A percentile compares a stretch with the other conserved stretches of the same genome.
These are phyloP conservation scores for Neospermospora avenae DNA, from an alignment of 2,329 filamentous ascomycete genomes.

Conservation along the genomic window DNA sequence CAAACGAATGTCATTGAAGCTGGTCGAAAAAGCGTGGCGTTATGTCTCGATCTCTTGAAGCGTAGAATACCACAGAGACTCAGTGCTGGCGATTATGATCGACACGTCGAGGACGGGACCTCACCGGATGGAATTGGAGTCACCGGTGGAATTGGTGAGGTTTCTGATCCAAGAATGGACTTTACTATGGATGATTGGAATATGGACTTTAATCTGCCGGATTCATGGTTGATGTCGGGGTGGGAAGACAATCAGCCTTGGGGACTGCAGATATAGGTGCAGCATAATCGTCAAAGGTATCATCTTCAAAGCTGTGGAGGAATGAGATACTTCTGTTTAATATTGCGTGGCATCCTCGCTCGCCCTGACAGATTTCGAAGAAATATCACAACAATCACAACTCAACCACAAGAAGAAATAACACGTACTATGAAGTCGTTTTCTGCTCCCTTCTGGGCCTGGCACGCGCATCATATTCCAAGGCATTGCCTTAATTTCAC, in stretches of 20 bases:
- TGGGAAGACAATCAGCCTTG: conserved; percentile 18
- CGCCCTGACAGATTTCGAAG: too few species aligned
- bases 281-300: too few species aligned
- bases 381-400: too few species aligned
- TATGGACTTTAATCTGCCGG: conserved; percentile 18
- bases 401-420: too few species aligned
- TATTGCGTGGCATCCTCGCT: too few species aligned
- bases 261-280: conserved; percentile 9
- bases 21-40: conserved; percentile 17
- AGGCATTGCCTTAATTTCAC: too few species aligned
- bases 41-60: conserved; percentile 22
- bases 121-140: neutral
- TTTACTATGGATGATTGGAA: conserved; percentile 16
- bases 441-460: too few species aligned
- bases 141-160: neutral
- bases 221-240: conserved; percentile 13
- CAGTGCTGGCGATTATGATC: conserved; percentile 3
- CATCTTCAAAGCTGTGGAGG: too few species aligned
- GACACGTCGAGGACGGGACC: conserved; percentile 10
- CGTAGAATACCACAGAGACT: neutral
- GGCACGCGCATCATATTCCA: too few species aligned
- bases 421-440: too few species aligned
- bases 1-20: conserved; percentile 19
- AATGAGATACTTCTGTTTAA: too few species aligned
- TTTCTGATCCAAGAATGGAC: neutral